A percentile compares a stretch with the other conserved stretches of the same genome.
Conservation (phyloP, 306 rosid species). For the Quercus dentata region DNA sequence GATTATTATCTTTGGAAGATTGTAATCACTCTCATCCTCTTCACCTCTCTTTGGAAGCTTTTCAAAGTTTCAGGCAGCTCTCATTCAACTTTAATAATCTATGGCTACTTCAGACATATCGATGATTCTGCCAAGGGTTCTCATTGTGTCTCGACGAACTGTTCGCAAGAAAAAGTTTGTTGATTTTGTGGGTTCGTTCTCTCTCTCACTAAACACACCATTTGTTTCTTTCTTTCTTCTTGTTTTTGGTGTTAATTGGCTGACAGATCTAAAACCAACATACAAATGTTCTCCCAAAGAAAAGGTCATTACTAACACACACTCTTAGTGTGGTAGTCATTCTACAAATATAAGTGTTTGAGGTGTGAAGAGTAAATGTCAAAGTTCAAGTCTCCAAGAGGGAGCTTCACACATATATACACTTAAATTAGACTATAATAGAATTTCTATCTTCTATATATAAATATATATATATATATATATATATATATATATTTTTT, state of each 20-base stretch:
- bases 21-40: background rate
- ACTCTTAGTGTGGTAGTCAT: rapidly evolving
- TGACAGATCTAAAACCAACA: no score
- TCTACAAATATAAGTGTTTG: no score
- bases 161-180: conserved; percentile 43
- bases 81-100: background rate
- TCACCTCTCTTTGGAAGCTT: background rate
- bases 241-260: no score
- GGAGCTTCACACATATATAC: rapidly evolving
- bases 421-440: no score
- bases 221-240: no score
- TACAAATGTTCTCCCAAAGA: no score
- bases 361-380: rapidly evolving
- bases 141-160: conserved; percentile 45
- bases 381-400: no score
- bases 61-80: background rate
- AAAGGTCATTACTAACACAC: no score
- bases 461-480: no score
- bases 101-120: conserved; percentile 33
- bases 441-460: no score
- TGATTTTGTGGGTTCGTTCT: conserved; percentile 40
- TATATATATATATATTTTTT: no score
- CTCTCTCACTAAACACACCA: background rate
- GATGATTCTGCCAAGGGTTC: conserved; percentile 37
- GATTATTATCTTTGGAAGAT: background rate